Percentiles rank a stretch among this genome's conserved stretches.
These are phyloP conservation scores for Curvularia hawaiiensis DNA, from an alignment of 2,329 filamentous ascomycete species.

Conservation along the genomic window DNA sequence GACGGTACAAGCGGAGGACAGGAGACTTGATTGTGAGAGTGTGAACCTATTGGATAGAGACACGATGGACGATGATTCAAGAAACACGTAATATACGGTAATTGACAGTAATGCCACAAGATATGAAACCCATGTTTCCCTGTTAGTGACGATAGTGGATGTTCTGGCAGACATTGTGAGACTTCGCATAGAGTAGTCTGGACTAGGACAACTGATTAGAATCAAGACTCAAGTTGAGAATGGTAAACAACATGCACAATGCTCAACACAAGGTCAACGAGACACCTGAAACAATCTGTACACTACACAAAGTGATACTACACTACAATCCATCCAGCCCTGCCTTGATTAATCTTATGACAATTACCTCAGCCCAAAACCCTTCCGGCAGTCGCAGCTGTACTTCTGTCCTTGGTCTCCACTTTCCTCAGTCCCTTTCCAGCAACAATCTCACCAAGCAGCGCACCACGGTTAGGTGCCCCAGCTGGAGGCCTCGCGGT, in stretches of 20 bases:
- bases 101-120: not conserved
- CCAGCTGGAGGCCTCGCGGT: constrained; percentile 38
- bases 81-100: not conserved
- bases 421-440: constrained; percentile 85
- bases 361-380: constrained; percentile 53
- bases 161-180: not conserved
- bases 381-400: constrained; percentile 72
- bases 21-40: not conserved
- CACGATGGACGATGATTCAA: no score
- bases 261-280: not conserved
- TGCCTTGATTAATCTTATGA: constrained; percentile 1
- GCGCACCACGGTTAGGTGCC: constrained; percentile 55
- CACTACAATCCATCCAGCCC: not conserved
- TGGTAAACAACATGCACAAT: not conserved
- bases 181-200: not conserved
- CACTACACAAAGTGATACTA: constrained; percentile 8
- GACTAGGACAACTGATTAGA: not conserved
- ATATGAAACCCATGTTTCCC: not conserved
- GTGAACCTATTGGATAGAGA: not conserved
- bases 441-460: constrained; percentile 82
- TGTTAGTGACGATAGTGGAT: not conserved
- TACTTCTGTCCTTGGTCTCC: constrained; percentile 84
- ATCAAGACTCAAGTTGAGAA: not conserved
- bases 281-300: constrained; percentile 9
- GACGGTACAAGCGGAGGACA: not conserved